A percentile compares a stretch with the other conserved stretches of the same genome.
Evolutionary conservation across 306 rosid genomes (phyloP).

Genomic region (Ormosia emarginata): DNA sequence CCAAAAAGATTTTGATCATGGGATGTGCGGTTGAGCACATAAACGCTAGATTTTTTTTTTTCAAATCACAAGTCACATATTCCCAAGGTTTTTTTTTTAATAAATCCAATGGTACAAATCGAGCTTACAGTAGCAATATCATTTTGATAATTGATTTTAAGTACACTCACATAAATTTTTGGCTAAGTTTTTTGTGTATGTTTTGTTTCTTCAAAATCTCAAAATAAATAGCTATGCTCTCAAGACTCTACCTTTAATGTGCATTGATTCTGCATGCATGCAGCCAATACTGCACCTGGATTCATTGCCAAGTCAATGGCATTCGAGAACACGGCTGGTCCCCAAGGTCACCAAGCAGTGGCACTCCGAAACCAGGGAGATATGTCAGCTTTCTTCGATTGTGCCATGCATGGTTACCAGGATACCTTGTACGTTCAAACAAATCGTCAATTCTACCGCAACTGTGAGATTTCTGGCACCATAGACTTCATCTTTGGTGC

Average conservation of each 20-base stretch:
- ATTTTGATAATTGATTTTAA: no score
- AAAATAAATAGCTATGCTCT: not conserved
- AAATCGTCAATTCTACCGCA: conserved; percentile 68
- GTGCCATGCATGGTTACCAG: conserved; percentile 56
- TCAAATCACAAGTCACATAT: no score
- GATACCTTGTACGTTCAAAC: conserved; percentile 63
- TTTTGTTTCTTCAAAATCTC: no score
- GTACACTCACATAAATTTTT: no score
- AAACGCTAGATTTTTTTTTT: no score
- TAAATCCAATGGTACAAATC: no score
- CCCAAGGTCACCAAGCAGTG: conserved; percentile 63
- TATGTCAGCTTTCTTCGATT: conserved; percentile 50
- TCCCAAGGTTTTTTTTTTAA: no score
- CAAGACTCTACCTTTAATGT: not conserved
- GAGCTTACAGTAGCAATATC: no score
- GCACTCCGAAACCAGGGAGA: conserved; percentile 67
- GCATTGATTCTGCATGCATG: not conserved
- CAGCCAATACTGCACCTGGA: conserved; percentile 36
- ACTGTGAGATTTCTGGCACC: conserved; percentile 76
- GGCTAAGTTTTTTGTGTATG: no score
- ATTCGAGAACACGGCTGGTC: conserved; percentile 68
- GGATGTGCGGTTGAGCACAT: no score
- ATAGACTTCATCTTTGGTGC: conserved; percentile 73
- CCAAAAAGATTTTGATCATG: no score
- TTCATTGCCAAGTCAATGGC: conserved; percentile 64